Evolutionary conservation across 169 alveolate species (phyloP), one percentile per base, ranked within the genome.

Genomic region (Toxoplasma gondii): DNA sequence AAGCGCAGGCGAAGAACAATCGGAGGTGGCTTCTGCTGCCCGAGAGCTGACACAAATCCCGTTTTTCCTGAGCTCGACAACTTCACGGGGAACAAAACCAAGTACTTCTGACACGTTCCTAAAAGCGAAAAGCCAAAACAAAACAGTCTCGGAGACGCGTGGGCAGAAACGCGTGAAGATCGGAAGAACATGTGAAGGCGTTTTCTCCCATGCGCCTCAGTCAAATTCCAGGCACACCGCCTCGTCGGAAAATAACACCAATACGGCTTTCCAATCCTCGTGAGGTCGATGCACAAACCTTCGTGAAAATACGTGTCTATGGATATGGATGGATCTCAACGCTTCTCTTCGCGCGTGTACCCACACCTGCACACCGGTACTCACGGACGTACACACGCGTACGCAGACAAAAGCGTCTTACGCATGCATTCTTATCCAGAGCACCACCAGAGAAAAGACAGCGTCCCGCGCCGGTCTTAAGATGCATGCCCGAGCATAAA

Each of bases 21-120:
- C 53, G 98, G 97, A 53, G 88, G 92, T 27, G 97, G 98, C 95
- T 97, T 97, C 91, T 96, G 96, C 82, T 58, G 91, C 34, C 96
- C 96, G 96, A 96, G 95, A 74, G 92, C 95, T 58, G 94, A 58
- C 86, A 92, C 96, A 93, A 94, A 95, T 80, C 97, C 97, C 70
- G 94, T 95, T 84, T 81, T 93, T 10, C 93, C 96, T 58, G 88
- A 91, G 49, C 91, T 84, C 41, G 80, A 53, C 64, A 45, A 93
- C 44, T 87, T 58, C 96, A 96, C 95, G 93, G 97, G 94, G 96
- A 93, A 88, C 38, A 97, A 92, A 36, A 97, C 67, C 69, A 97
- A 78, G 88, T 97, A 97, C 43, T 36, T 39, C 67, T 58, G 81
- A 87, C 94, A 91, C 10, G 94, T 91, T 54, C 95, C 97, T 82